Evolutionary conservation across 805 yeast genomes (phyloP), one percentile per base, ranked within the genome.

Genomic region (Kluyveromyces starmeri): DNA sequence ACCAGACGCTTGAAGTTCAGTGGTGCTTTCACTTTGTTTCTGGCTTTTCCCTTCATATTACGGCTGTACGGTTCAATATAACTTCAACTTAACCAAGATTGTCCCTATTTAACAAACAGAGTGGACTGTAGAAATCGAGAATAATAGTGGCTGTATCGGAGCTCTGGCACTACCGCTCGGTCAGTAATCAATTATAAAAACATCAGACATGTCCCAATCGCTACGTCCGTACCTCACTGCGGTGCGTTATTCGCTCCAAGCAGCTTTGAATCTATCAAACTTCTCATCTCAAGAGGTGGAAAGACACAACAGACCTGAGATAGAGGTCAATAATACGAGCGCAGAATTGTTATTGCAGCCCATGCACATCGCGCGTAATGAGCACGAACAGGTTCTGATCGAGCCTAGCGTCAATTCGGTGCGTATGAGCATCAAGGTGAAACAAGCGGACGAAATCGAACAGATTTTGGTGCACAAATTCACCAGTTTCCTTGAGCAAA

Each of bases 391-490:
- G 54, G 94, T 92, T 16, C 64, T 92, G 44, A 92, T 92, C 47
- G 98, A 92, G 58, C 86, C 96, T 9, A 80, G 94, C 43, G 80
- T 92, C 54, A 92, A 92, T 62, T 83, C 95, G 1, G 83, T 88
- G 25, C 73, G 98, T 54, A 80, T 92, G 17, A 81, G 92, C 27
- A 81, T 92, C 48, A 83, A 81, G 57, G 89, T 92, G 59, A 92
- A 92, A 61, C 98, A 92, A 62, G 94, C 95, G 9, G 98, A 92
- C 60, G 98, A 92, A 58, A 88, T 92, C 55, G 98, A 92, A 64
- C 82, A 76, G 50, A 86, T 92, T 40, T 69, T 92, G 43, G 98
- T 92, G 27, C 95, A 85, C 57, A 88, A 88, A 61, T 92, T 92
- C 61, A 82, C 96, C 4, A 69, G 96, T 45, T 92, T 92, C 58